Evolutionary conservation across 805 yeast genomes (phyloP).

Genomic region (Saccharomyces mikatae): DNA sequence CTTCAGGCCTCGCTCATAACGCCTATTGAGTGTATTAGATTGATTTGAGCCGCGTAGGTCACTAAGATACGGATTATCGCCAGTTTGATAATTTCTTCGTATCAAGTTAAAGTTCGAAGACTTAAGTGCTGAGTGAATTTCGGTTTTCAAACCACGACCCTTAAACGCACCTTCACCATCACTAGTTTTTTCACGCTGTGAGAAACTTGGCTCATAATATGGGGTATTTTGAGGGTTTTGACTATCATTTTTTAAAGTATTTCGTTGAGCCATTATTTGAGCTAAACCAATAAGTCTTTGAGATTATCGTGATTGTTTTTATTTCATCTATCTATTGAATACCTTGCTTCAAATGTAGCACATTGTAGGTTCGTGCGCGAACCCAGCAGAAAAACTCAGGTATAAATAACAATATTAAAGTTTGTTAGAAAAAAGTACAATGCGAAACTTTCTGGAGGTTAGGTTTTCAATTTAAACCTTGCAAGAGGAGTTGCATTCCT

Average conservation of each 20-base stretch:
- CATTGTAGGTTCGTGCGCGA: not conserved
- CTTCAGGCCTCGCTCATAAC: conserved; percentile 12
- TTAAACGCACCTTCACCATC: not conserved
- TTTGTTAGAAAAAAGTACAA: too few species aligned
- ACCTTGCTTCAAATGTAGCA: not conserved
- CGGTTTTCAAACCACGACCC: conserved; percentile 21
- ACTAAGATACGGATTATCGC: conserved; percentile 27
- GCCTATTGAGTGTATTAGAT: conserved; percentile 7
- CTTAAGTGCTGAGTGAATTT: conserved; percentile 24
- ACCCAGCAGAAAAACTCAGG: not conserved
- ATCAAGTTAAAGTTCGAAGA: conserved; percentile 26
- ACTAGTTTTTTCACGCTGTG: not conserved
- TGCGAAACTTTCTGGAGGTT: too few species aligned
- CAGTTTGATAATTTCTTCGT: conserved; percentile 12
- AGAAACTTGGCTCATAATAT: not conserved
- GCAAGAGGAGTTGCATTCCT: too few species aligned
- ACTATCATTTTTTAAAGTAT: not conserved
- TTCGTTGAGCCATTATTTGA: not conserved
- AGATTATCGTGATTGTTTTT: conserved; percentile 1
- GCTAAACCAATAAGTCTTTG: not conserved
- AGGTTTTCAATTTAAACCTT: too few species aligned
- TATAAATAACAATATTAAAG: not conserved
- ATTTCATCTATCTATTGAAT: not conserved
- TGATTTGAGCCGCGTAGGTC: not conserved
- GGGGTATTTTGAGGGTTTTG: not conserved